A percentile compares a stretch with the other conserved stretches of the same genome.
Evolutionary conservation across 768 basidiomycete genomes (phyloP).

Genomic region (Lactarius quietus): DNA sequence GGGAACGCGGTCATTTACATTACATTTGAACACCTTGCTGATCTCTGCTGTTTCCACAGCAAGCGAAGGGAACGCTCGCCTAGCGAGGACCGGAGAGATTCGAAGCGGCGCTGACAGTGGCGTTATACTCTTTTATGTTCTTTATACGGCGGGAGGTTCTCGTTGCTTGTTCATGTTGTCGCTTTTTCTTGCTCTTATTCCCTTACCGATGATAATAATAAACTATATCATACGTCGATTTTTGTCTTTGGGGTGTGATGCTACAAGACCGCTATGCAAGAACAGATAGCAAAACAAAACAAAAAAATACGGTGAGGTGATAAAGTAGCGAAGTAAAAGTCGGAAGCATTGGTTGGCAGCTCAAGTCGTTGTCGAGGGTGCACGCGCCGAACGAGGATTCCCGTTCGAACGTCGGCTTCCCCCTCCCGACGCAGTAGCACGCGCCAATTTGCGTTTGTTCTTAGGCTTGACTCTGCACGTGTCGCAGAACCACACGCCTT

Average conservation of each 20-base stretch:
- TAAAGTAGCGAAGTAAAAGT: background rate
- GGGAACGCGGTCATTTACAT: background rate
- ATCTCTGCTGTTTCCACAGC: background rate
- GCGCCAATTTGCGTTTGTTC: conserved; percentile 44
- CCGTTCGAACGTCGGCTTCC: conserved; percentile 32
- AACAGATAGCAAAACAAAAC: background rate
- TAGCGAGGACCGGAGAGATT: conserved; percentile 24
- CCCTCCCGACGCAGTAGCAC: conserved; percentile 43
- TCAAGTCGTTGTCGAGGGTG: conserved; percentile 21
- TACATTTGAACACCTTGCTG: background rate
- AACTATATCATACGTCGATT: background rate
- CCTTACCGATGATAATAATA: background rate
- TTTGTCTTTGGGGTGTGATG: background rate
- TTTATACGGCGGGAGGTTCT: background rate
- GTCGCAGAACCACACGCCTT: conserved; percentile 75
- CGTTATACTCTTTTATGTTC: background rate
- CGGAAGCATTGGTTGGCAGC: too few relatives aligned
- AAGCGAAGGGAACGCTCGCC: conserved; percentile 28
- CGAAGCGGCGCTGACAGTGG: conserved; percentile 24
- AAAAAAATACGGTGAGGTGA: background rate
- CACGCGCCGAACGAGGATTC: conserved; percentile 22
- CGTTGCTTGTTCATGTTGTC: background rate
- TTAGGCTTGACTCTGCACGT: conserved; percentile 56
- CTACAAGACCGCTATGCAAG: background rate
- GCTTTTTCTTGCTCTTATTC: background rate